Base-by-base conservation (phyloP, 208 protist genomes). In the Wallacemonas sp. region DNA sequence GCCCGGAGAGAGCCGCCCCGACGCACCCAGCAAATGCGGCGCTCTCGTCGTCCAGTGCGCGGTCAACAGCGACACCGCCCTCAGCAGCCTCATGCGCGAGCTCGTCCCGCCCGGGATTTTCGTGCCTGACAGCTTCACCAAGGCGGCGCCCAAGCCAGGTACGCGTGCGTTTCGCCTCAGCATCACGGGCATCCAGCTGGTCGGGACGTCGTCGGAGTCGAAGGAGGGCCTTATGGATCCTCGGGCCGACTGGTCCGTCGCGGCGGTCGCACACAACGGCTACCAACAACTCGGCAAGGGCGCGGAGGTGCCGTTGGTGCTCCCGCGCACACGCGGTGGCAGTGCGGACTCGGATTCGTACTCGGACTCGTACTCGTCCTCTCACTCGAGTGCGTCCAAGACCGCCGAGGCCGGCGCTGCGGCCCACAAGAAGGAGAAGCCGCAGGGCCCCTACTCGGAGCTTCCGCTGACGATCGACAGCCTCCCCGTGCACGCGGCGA, bases 201-300 rank as follows among this genome's bases (percentile, higher is more conserved):
- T 29, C 2, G 81, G 71, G 0, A 77, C 81, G 26, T 80, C 86
- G 21, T 30, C 26, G 26, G 80, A 76, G 52, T 85, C 81, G 14
- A 46, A 62, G 39, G 61, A 76, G 14, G 70, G 73, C 30, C 74
- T 90, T 29, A 23, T 62, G 2, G 76, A 90, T 68, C 62, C 52
- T 1, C 56, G 74, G 11, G 74, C 80, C 12, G 83, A 90, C 58
- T 95, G 90, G 87, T 78, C 85, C 21, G 75, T 96, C 19, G 90
- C 90, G 0, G 90, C 80, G 19, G 85, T 96, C 9, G 84, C 85
- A 14, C 90, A 96, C 76, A 96, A 96, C 56, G 90, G 90, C 24
- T 91, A 91, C 65, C 86, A 85, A 56, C 90, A 93, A 74, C 78
- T 96, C 3, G 80, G 90, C 14, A 72, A 85, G 23, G 90, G 90